Conservation (phyloP, 2,329 filamentous ascomycete genomes). For the Fusarium sp. region DNA sequence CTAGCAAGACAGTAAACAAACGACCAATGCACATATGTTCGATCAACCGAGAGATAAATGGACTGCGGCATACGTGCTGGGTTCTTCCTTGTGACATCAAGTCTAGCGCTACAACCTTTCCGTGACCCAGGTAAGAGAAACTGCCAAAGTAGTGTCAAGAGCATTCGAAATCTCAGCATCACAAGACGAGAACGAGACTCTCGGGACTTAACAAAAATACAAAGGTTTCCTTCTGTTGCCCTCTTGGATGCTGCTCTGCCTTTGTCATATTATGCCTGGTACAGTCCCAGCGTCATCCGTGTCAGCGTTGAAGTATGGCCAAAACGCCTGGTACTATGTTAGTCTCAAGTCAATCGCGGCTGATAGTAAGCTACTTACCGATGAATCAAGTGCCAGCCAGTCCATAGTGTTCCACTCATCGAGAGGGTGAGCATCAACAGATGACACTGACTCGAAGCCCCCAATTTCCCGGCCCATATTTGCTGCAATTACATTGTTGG, state of each 20-base stretch:
- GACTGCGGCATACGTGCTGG: too few relatives aligned
- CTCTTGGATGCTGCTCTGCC: background rate
- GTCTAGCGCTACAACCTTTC: too few relatives aligned
- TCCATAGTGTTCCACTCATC: constrained; percentile 40
- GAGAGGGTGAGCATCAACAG: constrained; percentile 23
- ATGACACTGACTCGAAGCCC: background rate
- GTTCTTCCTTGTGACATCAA: too few relatives aligned
- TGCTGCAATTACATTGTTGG: background rate
- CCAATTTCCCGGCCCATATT: background rate
- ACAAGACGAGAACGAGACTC: too few relatives aligned
- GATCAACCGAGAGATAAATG: too few relatives aligned
- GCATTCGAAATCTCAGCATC: too few relatives aligned
- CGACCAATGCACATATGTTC: too few relatives aligned
- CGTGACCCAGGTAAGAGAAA: too few relatives aligned
- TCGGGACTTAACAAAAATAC: background rate
- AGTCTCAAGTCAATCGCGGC: background rate
- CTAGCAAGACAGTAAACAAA: too few relatives aligned
- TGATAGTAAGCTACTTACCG: constrained; percentile 19
- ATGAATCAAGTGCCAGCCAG: constrained; percentile 41
- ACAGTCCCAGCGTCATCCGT: background rate
- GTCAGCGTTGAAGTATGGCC: background rate
- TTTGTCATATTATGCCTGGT: background rate
- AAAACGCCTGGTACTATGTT: background rate
- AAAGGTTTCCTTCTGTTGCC: background rate
- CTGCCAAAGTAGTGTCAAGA: too few relatives aligned